Evolutionary conservation across 2,329 filamentous ascomycete species (phyloP).

Genomic region (Huntiella savannae): DNA sequence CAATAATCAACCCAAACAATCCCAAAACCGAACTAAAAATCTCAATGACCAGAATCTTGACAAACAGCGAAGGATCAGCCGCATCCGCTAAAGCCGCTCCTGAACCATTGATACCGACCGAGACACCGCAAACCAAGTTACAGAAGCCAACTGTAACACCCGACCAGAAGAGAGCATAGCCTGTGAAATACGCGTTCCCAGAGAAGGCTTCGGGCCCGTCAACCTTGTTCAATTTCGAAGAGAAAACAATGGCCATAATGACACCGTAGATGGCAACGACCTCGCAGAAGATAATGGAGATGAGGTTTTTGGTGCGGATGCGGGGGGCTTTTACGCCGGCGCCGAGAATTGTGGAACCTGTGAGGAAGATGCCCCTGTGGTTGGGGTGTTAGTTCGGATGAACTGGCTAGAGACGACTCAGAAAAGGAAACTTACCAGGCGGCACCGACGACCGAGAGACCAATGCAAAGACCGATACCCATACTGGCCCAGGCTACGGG

Average conservation of each 20-base stretch:
- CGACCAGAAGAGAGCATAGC: conserved; percentile 89
- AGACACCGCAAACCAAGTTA: conserved; percentile 89
- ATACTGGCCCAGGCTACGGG: conserved; percentile 85
- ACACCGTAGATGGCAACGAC: conserved; percentile 99
- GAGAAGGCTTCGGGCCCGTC: conserved; percentile 47
- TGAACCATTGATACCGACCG: conserved; percentile 94
- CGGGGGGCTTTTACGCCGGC: conserved; percentile 91
- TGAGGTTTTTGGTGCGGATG: conserved; percentile 98
- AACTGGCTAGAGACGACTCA: not conserved
- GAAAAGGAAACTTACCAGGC: conserved; percentile 52
- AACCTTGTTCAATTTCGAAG: conserved; percentile 59
- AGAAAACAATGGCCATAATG: conserved; percentile 99
- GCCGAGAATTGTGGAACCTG: conserved; percentile 89
- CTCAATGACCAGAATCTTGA: conserved; percentile 97
- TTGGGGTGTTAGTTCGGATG: not conserved
- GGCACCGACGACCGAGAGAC: conserved; percentile 86
- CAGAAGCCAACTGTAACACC: conserved; percentile 87
- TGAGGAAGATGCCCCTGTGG: conserved; percentile 91
- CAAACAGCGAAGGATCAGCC: conserved; percentile 82
- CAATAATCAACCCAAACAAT: conserved; percentile 89
- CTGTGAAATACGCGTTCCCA: conserved; percentile 74
- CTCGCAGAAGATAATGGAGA: conserved; percentile 99
- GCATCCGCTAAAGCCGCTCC: conserved; percentile 92
- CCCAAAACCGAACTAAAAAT: conserved; percentile 97
- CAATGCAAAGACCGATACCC: conserved; percentile 87